phyloP scores from a whole-genome alignment of 164 flowering plant genomes.

The Chloranthus sessilifolius region DNA sequence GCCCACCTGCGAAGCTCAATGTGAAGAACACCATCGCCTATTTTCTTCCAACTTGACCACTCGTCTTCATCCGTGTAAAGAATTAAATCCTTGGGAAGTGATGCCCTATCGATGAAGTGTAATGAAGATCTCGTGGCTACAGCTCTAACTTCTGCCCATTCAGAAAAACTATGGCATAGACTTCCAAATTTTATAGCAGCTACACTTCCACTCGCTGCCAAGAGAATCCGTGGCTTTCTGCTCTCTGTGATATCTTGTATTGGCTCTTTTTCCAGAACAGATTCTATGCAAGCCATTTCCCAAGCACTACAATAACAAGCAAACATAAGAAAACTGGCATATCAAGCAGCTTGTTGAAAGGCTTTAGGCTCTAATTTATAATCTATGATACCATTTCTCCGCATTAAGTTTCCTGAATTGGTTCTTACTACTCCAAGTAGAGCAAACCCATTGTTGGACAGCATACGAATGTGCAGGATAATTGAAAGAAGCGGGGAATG shows the following conservation, averaged over 20 bases:
- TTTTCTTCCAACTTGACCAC: slow-evolving; percentile 38
- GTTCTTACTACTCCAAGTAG: no score
- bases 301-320: neutral
- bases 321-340: neutral
- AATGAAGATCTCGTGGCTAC: slow-evolving; percentile 24
- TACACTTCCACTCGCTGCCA: slow-evolving; percentile 77
- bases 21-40: slow-evolving; percentile 47
- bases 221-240: slow-evolving; percentile 46
- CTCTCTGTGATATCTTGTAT: slow-evolving; percentile 4
- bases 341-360: neutral
- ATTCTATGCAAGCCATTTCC: slow-evolving; percentile 11
- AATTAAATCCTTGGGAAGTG: slow-evolving; percentile 19
- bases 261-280: slow-evolving; percentile 11
- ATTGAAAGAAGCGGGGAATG: no score
- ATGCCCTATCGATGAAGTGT: slow-evolving; percentile 24
- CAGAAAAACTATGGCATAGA: slow-evolving; percentile 28
- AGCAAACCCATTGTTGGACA: no score
- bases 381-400: no score
- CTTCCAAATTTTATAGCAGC: slow-evolving; percentile 36
- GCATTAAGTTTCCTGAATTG: no score
- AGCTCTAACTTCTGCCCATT: slow-evolving; percentile 31
- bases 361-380: no score
- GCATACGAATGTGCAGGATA: no score
- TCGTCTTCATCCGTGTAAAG: slow-evolving; percentile 41
- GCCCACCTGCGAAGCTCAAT: slow-evolving; percentile 73